phyloP scores from a whole-genome alignment of 1,284 basidiomycete genomes.

The Leccinum pachyderme region DNA sequence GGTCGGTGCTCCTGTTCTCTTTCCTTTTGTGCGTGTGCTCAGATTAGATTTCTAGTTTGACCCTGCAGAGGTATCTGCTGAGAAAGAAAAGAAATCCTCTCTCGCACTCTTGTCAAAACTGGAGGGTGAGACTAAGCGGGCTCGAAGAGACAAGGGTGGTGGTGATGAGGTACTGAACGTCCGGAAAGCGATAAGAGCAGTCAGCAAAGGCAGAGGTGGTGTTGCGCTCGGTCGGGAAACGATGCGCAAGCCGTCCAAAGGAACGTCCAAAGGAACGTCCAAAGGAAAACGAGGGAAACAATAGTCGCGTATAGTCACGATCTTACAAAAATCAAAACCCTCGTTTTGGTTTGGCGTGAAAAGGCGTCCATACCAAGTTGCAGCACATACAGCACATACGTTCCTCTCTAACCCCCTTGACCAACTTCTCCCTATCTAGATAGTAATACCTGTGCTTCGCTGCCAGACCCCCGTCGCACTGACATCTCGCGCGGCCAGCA shows the following conservation, averaged over 20 bases:
- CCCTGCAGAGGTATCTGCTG: constrained; percentile 66
- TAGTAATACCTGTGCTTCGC: constrained; percentile 83
- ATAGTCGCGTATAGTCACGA: neutral
- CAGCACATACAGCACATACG: constrained; percentile 16
- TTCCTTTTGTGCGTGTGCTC: neutral
- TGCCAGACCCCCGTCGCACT: constrained; percentile 83
- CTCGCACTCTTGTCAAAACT: constrained; percentile 77
- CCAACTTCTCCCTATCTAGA: constrained; percentile 65
- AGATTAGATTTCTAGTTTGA: constrained; percentile 59
- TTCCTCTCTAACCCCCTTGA: constrained; percentile 43
- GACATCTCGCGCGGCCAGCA: constrained; percentile 88
- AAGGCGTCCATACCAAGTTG: constrained; percentile 2
- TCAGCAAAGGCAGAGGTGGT: constrained; percentile 66
- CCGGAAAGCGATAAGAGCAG: constrained; percentile 83
- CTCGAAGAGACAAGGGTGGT: constrained; percentile 50
- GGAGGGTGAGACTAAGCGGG: constrained; percentile 67
- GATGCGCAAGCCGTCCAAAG: constrained; percentile 3
- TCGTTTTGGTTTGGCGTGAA: neutral
- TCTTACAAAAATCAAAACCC: neutral
- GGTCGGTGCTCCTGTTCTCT: constrained; percentile 44
- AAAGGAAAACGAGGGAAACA: constrained; percentile 29
- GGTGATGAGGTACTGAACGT: constrained; percentile 68
- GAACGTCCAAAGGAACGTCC: constrained; percentile 1
- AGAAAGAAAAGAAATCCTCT: constrained; percentile 70
- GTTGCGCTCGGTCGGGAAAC: constrained; percentile 49